Base-by-base conservation (phyloP, 768 basidiomycete genomes). In the Udeniomyces megalosporus region DNA sequence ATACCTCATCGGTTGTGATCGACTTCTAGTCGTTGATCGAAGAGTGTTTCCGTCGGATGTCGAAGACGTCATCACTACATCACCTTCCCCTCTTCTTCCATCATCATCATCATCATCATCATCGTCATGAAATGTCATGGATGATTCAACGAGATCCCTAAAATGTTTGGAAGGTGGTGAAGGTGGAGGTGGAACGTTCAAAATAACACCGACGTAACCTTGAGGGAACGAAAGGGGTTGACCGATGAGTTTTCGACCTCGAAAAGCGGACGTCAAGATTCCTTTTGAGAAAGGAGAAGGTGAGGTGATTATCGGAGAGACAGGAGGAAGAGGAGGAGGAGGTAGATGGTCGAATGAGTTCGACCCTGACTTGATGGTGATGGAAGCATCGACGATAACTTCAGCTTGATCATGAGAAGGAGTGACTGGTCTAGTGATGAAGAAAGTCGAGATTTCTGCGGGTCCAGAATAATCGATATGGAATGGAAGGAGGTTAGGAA, bases 371-470 rank as follows among this genome's bases (percentile, higher is more conserved):
- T n/a, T n/a, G n/a, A n/a, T n/a, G n/a, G n/a, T n/a, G n/a, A n/a
- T n/a, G n/a, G n/a, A n/a, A n/a, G n/a, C n/a, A n/a, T n/a, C n/a
- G n/a, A n/a, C n/a, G n/a, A n/a, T n/a, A n/a, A n/a, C n/a, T n/a
- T n/a, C n/a, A 26, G 56, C 55, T n/a, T 35, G 26, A 20, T 48
- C 31, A 35, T 44, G 45, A 5, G 52, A 8, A 11, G 31, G 32
- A 44, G 62, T 49, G 1, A 38, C 53, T 3, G 75, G 71, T 58
- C 78, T 78, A 57, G 83, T 76, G 49, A 78, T 79, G 71, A 89
- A 82, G 71, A 83, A 90, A 5, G 83, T 83, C 3, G 83, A 84
- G 20, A 89, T 75, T 5, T 83, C 81, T 1, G 87, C 86, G 22
- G 78, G 78, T 0, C 88, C 88, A 11, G 78, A 76, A 71, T 87